Base-by-base conservation (phyloP, 768 basidiomycete genomes). In the Fomitopsis pulvina region DNA sequence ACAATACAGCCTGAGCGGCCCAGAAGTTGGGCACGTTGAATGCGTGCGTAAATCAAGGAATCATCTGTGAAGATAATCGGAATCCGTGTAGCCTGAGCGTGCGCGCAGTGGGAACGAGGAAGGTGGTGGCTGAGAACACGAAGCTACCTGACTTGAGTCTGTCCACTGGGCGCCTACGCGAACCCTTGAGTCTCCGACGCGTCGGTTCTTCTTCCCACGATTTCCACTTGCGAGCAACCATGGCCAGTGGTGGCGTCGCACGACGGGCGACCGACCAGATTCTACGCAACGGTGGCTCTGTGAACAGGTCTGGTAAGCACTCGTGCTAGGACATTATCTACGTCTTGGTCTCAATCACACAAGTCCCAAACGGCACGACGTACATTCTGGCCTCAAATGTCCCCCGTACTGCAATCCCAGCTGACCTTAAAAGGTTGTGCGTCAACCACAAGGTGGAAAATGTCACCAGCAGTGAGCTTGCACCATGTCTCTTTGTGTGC, bases 381-480 rank as follows among this genome's bases (percentile, higher is more conserved):
- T 34, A 38, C 52, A 75, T 85, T 32, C 56, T 74, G 26, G 56
- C 85, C 42, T 65, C 65, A 37, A 69, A 72, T 56, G 55, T 88
- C 1, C 78, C 84, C 1, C 62, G 62, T 27, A 74, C 79, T 4
- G 73, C 76, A 1, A 73, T 80, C 24, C 75, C 79, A 9, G 63
- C 68, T 10, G 86, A 88, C 60, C 62, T 88, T 37, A 68, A 60
- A 22, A 57, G 67, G 27, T 38, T 69, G 28, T 57, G 66, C 24
- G 53, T 72, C 37, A 70, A 75, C 55, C 61, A 70, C 1, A 49
- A 53, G 24, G 47, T 64, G 4, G 60, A 61, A 32, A 64, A 63
- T 42, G 53, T 63, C 22, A 46, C 50, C 18, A 45, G 50, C 32
- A 59, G 66, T 66, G 47, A 37, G 63, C 54, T n/a, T n/a, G 6